Evolutionary conservation across 192 early-diverging fungal species (phyloP), one percentile per base, ranked within the genome.

Genomic region (Spizellomyces sp.): DNA sequence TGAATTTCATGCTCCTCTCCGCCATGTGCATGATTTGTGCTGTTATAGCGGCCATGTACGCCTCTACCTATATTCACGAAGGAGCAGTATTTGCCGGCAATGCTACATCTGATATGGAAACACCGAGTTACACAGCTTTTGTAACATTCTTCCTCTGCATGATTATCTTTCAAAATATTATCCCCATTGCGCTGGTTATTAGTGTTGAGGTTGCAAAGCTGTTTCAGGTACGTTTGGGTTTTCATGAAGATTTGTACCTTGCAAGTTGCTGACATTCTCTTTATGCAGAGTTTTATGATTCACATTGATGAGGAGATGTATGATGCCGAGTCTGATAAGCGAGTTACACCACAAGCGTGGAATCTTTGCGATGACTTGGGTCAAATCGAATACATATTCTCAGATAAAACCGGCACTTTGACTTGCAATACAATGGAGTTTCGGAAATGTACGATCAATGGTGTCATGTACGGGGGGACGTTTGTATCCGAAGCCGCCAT

Each of bases 381-480:
- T 62, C 94, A 96, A 75, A 94, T 98, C 43, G 93, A 96, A 73
- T 98, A 98, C 75, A 88, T 98, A 1, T 98, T 98, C 73, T 91
- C 90, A 27, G 96, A 98, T 80, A 98, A 98, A 73, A 98, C 96
- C 15, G 96, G 96, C 14, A 96, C 96, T 6, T 81, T 98, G 62
- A 98, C 96, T 8, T 90, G 91, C 69, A 98, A 98, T 71, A 87
- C 93, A 44, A 98, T 98, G 96, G 90, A 96, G 77, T 98, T 98
- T 68, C 93, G 93, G 59, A 94, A 94, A 82, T 95, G 92, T 79
- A 87, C 90, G 0, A 93, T 99, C 74, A 87, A 86, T 68, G 96
- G 96, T 12, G 84, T 86, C 27, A 80, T 90, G 8, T 99, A 99
- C 76, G 96, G 96, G 0, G 73, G 63, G 61, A 56, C 62, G 8